A percentile compares a stretch with the other conserved stretches of the same genome.
Evolutionary conservation across 2,329 filamentous ascomycete species (phyloP).

Genomic region (Penicillium sp.): DNA sequence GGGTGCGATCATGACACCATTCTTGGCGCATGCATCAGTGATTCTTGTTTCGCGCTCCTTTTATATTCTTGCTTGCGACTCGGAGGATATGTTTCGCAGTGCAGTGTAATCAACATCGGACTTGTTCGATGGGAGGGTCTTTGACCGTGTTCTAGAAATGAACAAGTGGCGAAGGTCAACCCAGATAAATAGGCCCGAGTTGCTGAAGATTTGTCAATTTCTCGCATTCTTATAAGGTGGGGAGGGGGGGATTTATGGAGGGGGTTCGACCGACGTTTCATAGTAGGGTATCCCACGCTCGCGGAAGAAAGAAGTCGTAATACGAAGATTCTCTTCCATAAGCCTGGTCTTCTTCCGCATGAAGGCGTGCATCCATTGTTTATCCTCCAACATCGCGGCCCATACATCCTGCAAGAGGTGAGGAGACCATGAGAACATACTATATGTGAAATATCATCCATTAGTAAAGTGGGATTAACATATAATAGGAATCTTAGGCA

Average conservation of each 20-base stretch:
- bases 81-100: not conserved
- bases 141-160: not conserved
- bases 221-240: no score
- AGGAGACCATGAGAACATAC: slow-evolving; percentile 7
- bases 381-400: not conserved
- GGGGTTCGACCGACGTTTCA: not conserved
- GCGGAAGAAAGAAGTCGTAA: not conserved
- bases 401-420: not conserved
- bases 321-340: not conserved
- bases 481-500: no score
- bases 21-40: not conserved
- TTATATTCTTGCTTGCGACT: not conserved
- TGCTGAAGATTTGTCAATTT: no score
- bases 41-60: not conserved
- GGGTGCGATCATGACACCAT: not conserved
- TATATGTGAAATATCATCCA: not conserved
- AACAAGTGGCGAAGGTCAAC: not conserved
- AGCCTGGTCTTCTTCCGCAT: not conserved
- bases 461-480: not conserved
- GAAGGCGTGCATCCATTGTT: not conserved
- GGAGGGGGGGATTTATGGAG: no score
- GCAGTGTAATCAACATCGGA: not conserved
- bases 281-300: not conserved
- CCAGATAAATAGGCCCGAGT: not conserved
- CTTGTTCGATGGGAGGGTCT: not conserved